phyloP scores from a whole-genome alignment of 176 grass and related monocot genomes.

The Microstegium vimineum region DNA sequence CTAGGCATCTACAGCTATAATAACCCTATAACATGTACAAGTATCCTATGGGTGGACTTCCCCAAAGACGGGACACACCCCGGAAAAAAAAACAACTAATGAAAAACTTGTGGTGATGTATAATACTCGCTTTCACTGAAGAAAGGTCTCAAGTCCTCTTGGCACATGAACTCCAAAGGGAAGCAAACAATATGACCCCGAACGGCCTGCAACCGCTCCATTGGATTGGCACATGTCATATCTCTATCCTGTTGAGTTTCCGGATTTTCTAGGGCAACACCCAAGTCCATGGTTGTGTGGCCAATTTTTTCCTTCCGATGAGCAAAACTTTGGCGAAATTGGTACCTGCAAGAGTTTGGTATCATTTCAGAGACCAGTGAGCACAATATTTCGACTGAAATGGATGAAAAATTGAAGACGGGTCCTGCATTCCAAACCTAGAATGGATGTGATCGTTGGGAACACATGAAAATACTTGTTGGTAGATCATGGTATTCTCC shows the following conservation, averaged over 20 bases:
- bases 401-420: neutral
- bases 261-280: constrained; percentile 37
- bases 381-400: neutral
- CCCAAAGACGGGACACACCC: neutral
- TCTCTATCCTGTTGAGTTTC: constrained; percentile 35
- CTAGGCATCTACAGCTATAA: neutral
- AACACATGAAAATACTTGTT: constrained; percentile 67
- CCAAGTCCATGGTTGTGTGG: constrained; percentile 69
- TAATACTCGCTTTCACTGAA: constrained; percentile 69
- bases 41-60: neutral
- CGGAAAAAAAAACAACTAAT: constrained; percentile 38
- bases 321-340: constrained; percentile 54
- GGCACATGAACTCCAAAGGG: constrained; percentile 72
- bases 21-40: constrained; percentile 2
- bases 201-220: constrained; percentile 44
- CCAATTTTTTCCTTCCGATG: constrained; percentile 64
- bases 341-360: constrained; percentile 33
- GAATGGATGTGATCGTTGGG: constrained; percentile 65
- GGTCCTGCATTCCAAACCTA: constrained; percentile 20
- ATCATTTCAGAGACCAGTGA: neutral
- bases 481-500: constrained; percentile 66
- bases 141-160: constrained; percentile 72
- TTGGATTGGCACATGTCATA: constrained; percentile 25
- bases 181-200: constrained; percentile 69
- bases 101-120: constrained; percentile 64